A percentile compares a stretch with the other conserved stretches of the same genome.
phyloP scores from a whole-genome alignment of 495 filamentous ascomycete genomes.

The Ascodesmis nigricans region DNA sequence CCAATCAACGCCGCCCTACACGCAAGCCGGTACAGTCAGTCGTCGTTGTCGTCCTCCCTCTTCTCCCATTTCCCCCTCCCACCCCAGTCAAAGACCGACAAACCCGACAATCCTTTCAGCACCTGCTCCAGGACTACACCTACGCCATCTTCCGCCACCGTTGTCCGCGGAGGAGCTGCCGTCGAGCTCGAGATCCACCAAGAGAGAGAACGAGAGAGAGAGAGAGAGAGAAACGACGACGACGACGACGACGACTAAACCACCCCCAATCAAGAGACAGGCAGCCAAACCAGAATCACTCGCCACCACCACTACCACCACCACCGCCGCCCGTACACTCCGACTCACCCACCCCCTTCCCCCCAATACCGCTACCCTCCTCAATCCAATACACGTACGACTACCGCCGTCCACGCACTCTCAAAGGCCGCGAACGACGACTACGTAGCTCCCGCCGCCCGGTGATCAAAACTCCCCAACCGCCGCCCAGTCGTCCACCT shows the following conservation, averaged over 20 bases:
- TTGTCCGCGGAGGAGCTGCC: too few species aligned
- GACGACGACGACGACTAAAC: slow-evolving; percentile 2
- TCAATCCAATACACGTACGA: not conserved
- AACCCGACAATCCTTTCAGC: too few species aligned
- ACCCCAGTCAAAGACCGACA: too few species aligned
- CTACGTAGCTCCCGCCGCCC: too few species aligned
- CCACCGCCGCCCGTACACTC: not conserved
- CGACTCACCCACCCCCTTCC: not conserved
- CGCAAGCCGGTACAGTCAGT: too few species aligned
- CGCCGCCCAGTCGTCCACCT: not conserved
- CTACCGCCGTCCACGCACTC: not conserved
- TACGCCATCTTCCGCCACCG: too few species aligned
- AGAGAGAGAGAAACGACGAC: slow-evolving; percentile 1
- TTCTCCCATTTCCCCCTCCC: too few species aligned
- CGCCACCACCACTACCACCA: slow-evolving; percentile 1
- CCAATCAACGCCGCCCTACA: too few species aligned
- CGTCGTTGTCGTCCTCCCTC: too few species aligned
- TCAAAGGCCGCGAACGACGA: too few species aligned
- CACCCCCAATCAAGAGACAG: not conserved
- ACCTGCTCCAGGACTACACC: too few species aligned
- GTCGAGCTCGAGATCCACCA: too few species aligned
- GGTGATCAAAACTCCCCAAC: not conserved
- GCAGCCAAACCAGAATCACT: not conserved
- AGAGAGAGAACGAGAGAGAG: slow-evolving; percentile 5
- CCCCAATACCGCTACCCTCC: slow-evolving; percentile 1